Evolutionary conservation across 371 early-diverging fungal genomes (phyloP).

Genomic region (Zopfochytrium polystomum): DNA sequence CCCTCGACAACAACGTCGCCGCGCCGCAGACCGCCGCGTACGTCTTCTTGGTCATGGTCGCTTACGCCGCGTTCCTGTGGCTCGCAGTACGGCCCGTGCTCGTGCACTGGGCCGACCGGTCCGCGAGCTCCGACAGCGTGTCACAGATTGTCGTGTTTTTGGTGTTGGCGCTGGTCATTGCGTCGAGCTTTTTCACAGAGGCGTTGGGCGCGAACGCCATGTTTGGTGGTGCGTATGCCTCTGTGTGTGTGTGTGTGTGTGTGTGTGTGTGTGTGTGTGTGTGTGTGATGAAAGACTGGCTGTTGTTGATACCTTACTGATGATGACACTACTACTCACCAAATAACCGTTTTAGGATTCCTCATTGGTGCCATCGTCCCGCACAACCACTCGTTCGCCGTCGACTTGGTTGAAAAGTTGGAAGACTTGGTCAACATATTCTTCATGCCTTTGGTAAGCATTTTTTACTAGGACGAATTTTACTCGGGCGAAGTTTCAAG

Average conservation of each 20-base stretch:
- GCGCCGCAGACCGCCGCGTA: constrained; percentile 18
- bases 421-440: constrained; percentile 85
- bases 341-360: constrained; percentile 11
- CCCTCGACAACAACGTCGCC: constrained; percentile 26
- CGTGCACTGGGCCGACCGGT: constrained; percentile 13
- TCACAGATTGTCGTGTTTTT: constrained; percentile 54
- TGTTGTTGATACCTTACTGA: no score
- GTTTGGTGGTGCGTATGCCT: no score
- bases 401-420: constrained; percentile 82
- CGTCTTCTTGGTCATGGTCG: constrained; percentile 25
- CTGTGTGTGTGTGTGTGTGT: no score
- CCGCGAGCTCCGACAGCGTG: constrained; percentile 10
- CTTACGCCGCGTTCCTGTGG: constrained; percentile 21
- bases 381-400: constrained; percentile 80
- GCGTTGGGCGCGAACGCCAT: constrained; percentile 85
- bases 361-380: constrained; percentile 83
- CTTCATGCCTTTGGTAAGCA: constrained; percentile 77
- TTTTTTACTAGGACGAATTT: neutral
- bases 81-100: constrained; percentile 25
- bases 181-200: constrained; percentile 77
- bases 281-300: no score
- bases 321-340: no score
- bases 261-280: no score
- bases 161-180: constrained; percentile 24
- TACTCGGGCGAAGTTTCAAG: neutral